Conservation (phyloP, 306 rosid genomes). For the Luffa aegyptiaca region DNA sequence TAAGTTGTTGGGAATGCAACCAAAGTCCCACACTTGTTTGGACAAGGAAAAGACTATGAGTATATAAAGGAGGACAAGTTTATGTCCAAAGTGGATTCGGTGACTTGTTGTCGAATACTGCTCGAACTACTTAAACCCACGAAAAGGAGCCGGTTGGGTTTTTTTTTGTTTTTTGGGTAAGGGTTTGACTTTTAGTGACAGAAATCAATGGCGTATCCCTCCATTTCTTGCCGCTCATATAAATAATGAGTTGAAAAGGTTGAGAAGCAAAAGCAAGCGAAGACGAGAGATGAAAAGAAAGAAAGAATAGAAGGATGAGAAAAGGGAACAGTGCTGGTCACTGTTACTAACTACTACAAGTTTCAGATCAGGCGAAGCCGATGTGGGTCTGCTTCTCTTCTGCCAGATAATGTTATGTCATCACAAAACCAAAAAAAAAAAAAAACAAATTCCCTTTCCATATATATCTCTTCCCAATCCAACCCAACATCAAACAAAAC, state of each 20-base stretch:
- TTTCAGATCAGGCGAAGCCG: background rate
- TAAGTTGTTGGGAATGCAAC: too few relatives aligned
- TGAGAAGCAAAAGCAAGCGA: background rate
- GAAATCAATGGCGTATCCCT: background rate
- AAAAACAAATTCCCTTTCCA: background rate
- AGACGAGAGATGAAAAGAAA: background rate
- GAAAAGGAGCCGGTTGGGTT: background rate
- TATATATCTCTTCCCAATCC: background rate
- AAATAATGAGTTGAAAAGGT: background rate
- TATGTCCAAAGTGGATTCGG: too few relatives aligned
- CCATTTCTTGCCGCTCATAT: background rate
- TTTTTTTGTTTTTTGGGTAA: background rate
- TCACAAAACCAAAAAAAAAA: background rate
- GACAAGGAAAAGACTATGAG: too few relatives aligned
- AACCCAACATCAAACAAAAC: background rate
- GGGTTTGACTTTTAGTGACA: background rate
- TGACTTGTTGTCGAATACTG: too few relatives aligned
- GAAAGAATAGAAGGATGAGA: background rate
- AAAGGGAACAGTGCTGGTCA: background rate
- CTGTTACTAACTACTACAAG: constrained; percentile 8
- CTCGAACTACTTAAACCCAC: background rate
- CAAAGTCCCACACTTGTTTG: too few relatives aligned
- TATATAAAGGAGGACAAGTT: too few relatives aligned
- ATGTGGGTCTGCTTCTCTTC: background rate
- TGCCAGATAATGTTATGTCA: background rate